Evolutionary conservation across 106 monocot genomes (phyloP), one percentile per base, ranked within the genome.

Genomic region (Dendrobium nobile): DNA sequence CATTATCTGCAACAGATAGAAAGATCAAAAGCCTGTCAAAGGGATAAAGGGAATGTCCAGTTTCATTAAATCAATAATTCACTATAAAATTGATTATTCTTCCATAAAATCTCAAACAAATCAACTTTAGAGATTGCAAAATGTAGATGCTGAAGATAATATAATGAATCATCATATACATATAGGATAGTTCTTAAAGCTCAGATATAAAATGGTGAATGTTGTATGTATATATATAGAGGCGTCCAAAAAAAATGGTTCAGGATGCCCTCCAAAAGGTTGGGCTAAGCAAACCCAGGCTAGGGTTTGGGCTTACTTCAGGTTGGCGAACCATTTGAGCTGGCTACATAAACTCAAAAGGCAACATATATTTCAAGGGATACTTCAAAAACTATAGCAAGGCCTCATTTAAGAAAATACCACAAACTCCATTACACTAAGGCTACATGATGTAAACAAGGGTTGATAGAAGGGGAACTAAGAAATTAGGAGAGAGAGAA

Each of bases 1-100:
- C 89, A 87, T 88, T 75, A 95, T 87, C 95, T 95, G 85, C 81
- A 80, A 65, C 64, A 47, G 10, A 58, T 47, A 41, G 20, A 41
- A 44, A 15, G 8, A 74, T 43, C 43, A 72, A 72, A 28, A 33
- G 11, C 72, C 70, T 72, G 1, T 16, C 15, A 31, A 64, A 22
- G n/a, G 54, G 22, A 65, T 22, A 2, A 40, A 9, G 37, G 18
- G 24, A 51, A 33, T 16, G 33, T 37, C 33, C 0, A 40, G 2
- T 15, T 28, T 72, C 24, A 72, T 15, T 37, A 72, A 72, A 40
- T 40, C 24, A 72, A 3, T 37, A 72, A 72, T 13, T 72, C 40
- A 33, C 16, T 40, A 17, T 72, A 15, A 72, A 72, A 40, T 5
- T 37, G 37, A 51, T 51, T 13, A 51, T 16, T 4, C 17, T 72